Conservation (phyloP, 139 green algal species). For the Medakamo hakoo region DNA sequence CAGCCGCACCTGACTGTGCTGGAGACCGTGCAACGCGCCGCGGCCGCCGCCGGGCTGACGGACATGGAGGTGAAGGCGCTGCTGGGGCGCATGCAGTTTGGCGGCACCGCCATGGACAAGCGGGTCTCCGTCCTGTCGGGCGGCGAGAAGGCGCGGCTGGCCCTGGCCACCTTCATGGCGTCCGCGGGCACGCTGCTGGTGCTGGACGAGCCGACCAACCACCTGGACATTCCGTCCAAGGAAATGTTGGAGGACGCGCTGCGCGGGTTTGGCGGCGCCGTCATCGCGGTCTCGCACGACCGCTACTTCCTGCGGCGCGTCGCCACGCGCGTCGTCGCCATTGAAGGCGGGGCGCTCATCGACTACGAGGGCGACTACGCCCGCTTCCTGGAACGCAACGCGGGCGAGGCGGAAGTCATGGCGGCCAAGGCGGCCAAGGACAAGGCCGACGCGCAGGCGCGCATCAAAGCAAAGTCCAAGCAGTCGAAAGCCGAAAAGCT, state of each 20-base stretch:
- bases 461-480: slow-evolving; percentile 81
- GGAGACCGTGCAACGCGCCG: slow-evolving; percentile 55
- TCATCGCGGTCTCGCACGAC: slow-evolving; percentile 94
- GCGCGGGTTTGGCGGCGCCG: slow-evolving; percentile 69
- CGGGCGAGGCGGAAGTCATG: slow-evolving; percentile 32
- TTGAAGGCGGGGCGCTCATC: slow-evolving; percentile 48
- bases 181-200: slow-evolving; percentile 76
- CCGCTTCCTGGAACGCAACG: slow-evolving; percentile 72
- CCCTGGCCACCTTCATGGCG: slow-evolving; percentile 99
- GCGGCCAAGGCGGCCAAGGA: slow-evolving; percentile 44
- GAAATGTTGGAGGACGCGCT: slow-evolving; percentile 93
- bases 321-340: slow-evolving; percentile 66
- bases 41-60: slow-evolving; percentile 64
- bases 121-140: slow-evolving; percentile 66
- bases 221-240: slow-evolving; percentile 98
- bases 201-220: slow-evolving; percentile 97
- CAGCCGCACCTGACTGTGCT: slow-evolving; percentile 69
- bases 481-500: slow-evolving; percentile 82
- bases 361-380: slow-evolving; percentile 90
- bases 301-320: slow-evolving; percentile 93
- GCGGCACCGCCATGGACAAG: slow-evolving; percentile 69
- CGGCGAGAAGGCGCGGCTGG: slow-evolving; percentile 85
- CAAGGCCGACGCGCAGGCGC: slow-evolving; percentile 49
- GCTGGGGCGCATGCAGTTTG: slow-evolving; percentile 88
- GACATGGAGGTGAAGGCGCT: slow-evolving; percentile 93